These are phyloP conservation scores for Fragilaria crotonensis DNA, from an alignment of 108 stramenopile species.

Conservation along the genomic window DNA sequence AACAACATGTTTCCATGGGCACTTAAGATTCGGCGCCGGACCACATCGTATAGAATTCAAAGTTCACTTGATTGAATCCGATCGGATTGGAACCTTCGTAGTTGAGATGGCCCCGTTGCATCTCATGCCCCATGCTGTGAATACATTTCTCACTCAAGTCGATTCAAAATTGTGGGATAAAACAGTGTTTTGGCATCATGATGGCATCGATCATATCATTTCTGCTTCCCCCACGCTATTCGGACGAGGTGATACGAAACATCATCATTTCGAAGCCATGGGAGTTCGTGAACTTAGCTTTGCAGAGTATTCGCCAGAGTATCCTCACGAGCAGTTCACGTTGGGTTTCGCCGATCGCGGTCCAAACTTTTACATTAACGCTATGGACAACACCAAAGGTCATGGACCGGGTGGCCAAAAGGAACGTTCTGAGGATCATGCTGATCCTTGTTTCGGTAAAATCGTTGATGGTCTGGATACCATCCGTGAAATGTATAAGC, in stretches of 20 bases:
- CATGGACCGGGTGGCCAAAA: constrained; percentile 90
- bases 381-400: constrained; percentile 57
- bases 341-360: constrained; percentile 86
- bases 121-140: constrained; percentile 73
- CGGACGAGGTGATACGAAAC: constrained; percentile 24
- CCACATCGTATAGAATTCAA: constrained; percentile 57
- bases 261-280: constrained; percentile 25
- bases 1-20: neutral
- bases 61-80: constrained; percentile 10
- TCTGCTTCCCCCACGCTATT: constrained; percentile 37
- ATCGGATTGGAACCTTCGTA: constrained; percentile 22
- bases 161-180: constrained; percentile 72
- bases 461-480: constrained; percentile 51
- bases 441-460: constrained; percentile 92
- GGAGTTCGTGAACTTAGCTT: constrained; percentile 35
- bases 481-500: constrained; percentile 36
- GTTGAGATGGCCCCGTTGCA: constrained; percentile 68
- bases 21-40: constrained; percentile 56
- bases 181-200: constrained; percentile 49
- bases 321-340: constrained; percentile 68
- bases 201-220: constrained; percentile 44
- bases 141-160: constrained; percentile 80
- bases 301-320: constrained; percentile 76
- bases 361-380: constrained; percentile 88
- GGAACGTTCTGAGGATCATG: constrained; percentile 54